Base-by-base conservation (phyloP, 1,284 basidiomycete species). In the Leccinum variabile region DNA sequence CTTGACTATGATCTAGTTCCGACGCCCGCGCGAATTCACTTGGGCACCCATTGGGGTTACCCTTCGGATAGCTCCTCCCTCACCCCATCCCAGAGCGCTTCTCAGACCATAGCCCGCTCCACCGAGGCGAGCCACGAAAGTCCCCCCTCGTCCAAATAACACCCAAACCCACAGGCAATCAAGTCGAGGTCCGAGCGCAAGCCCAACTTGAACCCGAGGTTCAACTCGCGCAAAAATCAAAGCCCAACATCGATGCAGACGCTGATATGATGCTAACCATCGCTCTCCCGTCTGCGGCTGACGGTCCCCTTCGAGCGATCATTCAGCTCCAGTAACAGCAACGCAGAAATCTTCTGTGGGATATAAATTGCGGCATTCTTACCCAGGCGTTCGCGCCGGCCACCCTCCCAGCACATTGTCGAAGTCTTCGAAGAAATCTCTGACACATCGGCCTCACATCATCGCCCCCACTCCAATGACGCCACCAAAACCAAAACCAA, bases 41-140 rank as follows among this genome's bases (percentile, higher is more conserved):
- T 11, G 10, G 44, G 44, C 9, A 46, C 44, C 6, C 44, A 10
- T 11, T n/a, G 69, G 60, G 54, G 59, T 1, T 67, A 74, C 30
- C 70, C 76, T 3, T 85, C 84, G 18, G 80, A 81, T 63, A 70
- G 77, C 13, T 85, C 82, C 39, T 84, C 84, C 3, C 73, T 87
- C 62, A 80, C 83, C 1, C 85, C 87, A 37, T 88, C 87, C 61
- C 89, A 90, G 68, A 90, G 88, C 1, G 85, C 84, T 2, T 88
- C 87, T 22, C 84, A 88, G 72, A 73, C 59, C 0, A 63, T 64
- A 1, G 22, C 55, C 6, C 57, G 41, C 32, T 68, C 68, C 9
- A 41, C 46, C 25, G 64, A 60, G 57, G 67, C 61, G 2, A 71
- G 63, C 39, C 64, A 63, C 44, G 10, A 64, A 72, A 44, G 58